Evolutionary conservation across 208 protist species (phyloP).

Genomic region (Strigomonas culicis): DNA sequence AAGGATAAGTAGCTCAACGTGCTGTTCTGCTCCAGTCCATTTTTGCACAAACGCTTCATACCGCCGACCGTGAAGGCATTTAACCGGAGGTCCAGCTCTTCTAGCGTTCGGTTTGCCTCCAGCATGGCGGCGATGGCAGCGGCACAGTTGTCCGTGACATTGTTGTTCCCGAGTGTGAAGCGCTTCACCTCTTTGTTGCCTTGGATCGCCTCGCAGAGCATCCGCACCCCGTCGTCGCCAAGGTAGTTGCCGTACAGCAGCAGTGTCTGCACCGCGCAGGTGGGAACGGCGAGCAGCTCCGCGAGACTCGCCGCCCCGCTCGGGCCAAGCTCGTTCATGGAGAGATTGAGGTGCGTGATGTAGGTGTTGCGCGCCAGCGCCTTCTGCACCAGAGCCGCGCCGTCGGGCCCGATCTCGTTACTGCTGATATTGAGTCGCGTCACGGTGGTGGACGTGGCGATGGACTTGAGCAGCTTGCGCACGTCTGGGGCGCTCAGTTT

Average conservation of each 20-base stretch:
- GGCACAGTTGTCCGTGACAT: conserved; percentile 65
- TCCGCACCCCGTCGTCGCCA: conserved; percentile 34
- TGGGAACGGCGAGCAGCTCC: conserved; percentile 43
- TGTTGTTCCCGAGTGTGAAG: conserved; percentile 79
- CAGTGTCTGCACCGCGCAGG: conserved; percentile 39
- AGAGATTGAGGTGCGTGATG: conserved; percentile 79
- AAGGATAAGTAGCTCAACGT: conserved; percentile 49
- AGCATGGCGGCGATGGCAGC: conserved; percentile 66
- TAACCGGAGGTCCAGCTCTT: conserved; percentile 71
- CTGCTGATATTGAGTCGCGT: conserved; percentile 48
- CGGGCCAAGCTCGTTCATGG: conserved; percentile 80
- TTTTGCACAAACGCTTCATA: conserved; percentile 36
- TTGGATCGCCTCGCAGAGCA: conserved; percentile 49
- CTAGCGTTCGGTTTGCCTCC: conserved; percentile 59
- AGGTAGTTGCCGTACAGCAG: conserved; percentile 83
- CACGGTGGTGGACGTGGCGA: conserved; percentile 65
- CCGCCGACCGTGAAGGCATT: conserved; percentile 67
- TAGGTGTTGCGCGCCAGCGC: conserved; percentile 83
- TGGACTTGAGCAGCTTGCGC: conserved; percentile 69
- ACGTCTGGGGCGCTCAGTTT: conserved; percentile 46
- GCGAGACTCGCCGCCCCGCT: conserved; percentile 61
- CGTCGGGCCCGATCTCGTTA: conserved; percentile 85
- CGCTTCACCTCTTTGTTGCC: conserved; percentile 54
- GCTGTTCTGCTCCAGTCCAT: conserved; percentile 70
- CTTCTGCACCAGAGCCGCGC: conserved; percentile 50